Conservation (phyloP, 2,329 filamentous ascomycete species). For the Penicillium sp. region DNA sequence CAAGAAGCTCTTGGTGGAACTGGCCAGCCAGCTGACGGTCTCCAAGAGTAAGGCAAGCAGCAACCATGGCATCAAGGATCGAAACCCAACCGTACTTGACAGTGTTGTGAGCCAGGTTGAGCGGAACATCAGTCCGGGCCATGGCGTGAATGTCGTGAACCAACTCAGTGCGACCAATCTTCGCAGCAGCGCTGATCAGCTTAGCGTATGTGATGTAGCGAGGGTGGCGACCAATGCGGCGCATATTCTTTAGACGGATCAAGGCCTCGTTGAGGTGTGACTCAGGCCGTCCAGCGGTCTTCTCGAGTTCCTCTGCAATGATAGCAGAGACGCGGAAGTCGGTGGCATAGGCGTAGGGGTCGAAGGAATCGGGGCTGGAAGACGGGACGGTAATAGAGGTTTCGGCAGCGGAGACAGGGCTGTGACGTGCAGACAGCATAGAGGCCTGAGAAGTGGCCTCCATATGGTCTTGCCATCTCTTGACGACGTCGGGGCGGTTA, state of each 20-base stretch:
- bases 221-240: conserved; percentile 84
- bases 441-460: conserved; percentile 47
- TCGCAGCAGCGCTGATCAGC: conserved; percentile 85
- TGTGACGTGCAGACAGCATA: conserved; percentile 42
- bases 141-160: conserved; percentile 86
- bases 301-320: conserved; percentile 88
- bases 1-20: conserved; percentile 87
- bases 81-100: conserved; percentile 96
- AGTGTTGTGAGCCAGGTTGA: conserved; percentile 77
- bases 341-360: conserved; percentile 86
- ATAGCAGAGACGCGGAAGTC: conserved; percentile 91
- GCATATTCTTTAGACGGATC: conserved; percentile 85
- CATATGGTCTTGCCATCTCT: conserved; percentile 60
- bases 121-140: conserved; percentile 84
- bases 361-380: conserved; percentile 77
- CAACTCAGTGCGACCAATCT: conserved; percentile 76
- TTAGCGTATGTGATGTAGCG: conserved; percentile 97
- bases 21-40: conserved; percentile 78
- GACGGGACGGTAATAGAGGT: conserved; percentile 57
- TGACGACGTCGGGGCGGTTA: conserved; percentile 47
- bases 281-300: conserved; percentile 69
- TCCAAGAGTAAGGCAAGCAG: conserved; percentile 80
- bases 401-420: conserved; percentile 41
- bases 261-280: conserved; percentile 78
- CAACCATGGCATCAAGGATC: conserved; percentile 95